Percentiles rank a stretch among this genome's conserved stretches.
Conservation (phyloP, 2,329 filamentous ascomycete species). For the Pseudopithomyces chartarum region DNA sequence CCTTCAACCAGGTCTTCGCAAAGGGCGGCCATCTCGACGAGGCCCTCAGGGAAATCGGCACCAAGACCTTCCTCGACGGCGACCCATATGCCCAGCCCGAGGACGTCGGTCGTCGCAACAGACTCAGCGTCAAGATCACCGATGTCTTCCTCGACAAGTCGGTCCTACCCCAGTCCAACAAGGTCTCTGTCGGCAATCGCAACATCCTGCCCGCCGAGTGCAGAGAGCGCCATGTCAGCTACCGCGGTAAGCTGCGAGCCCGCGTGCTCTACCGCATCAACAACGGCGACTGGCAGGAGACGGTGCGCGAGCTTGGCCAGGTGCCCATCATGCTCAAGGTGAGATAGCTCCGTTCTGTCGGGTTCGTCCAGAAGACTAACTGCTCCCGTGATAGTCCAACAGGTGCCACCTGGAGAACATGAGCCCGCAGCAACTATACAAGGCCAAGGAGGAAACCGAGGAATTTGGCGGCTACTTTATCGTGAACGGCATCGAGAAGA, state of each 20-base stretch:
- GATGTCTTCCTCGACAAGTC: slow-evolving; percentile 84
- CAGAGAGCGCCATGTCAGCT: slow-evolving; percentile 89
- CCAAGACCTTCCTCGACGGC: slow-evolving; percentile 84
- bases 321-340: slow-evolving; percentile 94
- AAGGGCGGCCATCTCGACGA: slow-evolving; percentile 74
- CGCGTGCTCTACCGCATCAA: slow-evolving; percentile 87
- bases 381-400: slow-evolving; percentile 67
- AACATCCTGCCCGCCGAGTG: slow-evolving; percentile 92
- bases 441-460: slow-evolving; percentile 91
- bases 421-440: slow-evolving; percentile 79
- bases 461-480: slow-evolving; percentile 97
- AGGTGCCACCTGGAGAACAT: slow-evolving; percentile 88
- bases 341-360: slow-evolving; percentile 36
- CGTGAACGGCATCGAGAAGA: slow-evolving; percentile 96
- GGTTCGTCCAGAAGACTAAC: slow-evolving; percentile 28
- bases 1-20: slow-evolving; percentile 90
- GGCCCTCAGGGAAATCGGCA: slow-evolving; percentile 85
- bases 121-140: slow-evolving; percentile 76
- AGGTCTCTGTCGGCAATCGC: slow-evolving; percentile 76
- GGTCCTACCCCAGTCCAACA: slow-evolving; percentile 78
- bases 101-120: slow-evolving; percentile 69
- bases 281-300: slow-evolving; percentile 80
- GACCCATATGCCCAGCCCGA: slow-evolving; percentile 60
- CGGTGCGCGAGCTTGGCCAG: slow-evolving; percentile 82
- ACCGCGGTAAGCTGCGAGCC: slow-evolving; percentile 83